A percentile compares a stretch with the other conserved stretches of the same genome.
phyloP scores from a whole-genome alignment of 192 early-diverging fungal species.

The Umbelopsis sp. region DNA sequence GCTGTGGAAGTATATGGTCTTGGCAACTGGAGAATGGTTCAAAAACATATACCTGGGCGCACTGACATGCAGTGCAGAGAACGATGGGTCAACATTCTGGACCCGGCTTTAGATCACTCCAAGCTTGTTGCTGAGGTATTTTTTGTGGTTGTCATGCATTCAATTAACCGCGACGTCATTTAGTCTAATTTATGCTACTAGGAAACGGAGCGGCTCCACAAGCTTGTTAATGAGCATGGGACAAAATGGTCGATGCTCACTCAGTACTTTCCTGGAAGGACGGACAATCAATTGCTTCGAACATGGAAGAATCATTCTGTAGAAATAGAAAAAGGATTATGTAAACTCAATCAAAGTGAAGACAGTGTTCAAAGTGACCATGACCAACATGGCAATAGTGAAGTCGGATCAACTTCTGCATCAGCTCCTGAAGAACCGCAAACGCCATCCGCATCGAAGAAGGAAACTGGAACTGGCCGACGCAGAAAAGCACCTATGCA shows the following conservation, averaged over 20 bases:
- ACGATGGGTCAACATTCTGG: conserved; percentile 71
- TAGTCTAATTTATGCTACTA: background rate
- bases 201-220: conserved; percentile 32
- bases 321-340: no score
- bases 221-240: conserved; percentile 53
- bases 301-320: conserved; percentile 14
- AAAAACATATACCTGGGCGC: conserved; percentile 67
- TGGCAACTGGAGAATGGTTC: conserved; percentile 71
- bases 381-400: no score
- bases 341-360: no score
- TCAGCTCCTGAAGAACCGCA: no score
- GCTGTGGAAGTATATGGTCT: conserved; percentile 68
- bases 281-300: conserved; percentile 42
- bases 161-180: background rate
- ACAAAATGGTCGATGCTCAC: conserved; percentile 45
- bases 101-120: conserved; percentile 56
- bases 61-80: conserved; percentile 83
- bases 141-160: background rate
- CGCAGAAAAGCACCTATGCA: no score
- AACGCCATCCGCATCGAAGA: no score
- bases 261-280: conserved; percentile 38
- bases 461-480: no score
- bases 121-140: conserved; percentile 54
- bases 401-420: no score
- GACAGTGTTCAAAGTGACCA: no score